Evolutionary conservation across 495 filamentous ascomycete genomes (phyloP).

Genomic region (Thozetella sp.): DNA sequence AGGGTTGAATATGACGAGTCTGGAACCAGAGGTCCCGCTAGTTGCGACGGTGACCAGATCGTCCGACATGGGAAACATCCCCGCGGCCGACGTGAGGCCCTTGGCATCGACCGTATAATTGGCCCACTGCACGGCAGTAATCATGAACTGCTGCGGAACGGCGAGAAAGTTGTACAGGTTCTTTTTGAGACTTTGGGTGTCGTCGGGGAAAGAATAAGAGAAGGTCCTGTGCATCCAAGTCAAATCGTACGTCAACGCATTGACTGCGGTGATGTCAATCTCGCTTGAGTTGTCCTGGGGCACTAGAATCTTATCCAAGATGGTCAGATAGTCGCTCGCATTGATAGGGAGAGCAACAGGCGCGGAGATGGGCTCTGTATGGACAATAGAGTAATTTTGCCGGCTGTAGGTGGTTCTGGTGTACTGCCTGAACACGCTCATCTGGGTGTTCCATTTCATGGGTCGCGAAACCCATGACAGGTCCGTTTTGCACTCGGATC

Average conservation of each 20-base stretch:
- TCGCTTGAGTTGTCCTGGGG: background rate
- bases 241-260: constrained; percentile 11
- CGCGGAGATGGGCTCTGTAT: background rate
- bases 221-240: constrained; percentile 17
- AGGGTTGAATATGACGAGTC: constrained; percentile 12
- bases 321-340: constrained; percentile 1
- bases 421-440: constrained; percentile 10
- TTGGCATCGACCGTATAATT: constrained; percentile 8
- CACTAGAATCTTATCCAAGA: constrained; percentile 4
- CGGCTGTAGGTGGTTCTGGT: constrained; percentile 10
- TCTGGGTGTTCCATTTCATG: constrained; percentile 7
- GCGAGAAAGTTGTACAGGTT: constrained; percentile 19
- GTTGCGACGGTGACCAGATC: constrained; percentile 6
- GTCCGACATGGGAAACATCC: constrained; percentile 5
- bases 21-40: constrained; percentile 5
- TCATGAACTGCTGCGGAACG: constrained; percentile 17
- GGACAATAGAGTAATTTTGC: constrained; percentile 14
- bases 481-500: constrained; percentile 4
- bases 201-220: constrained; percentile 9
- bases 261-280: constrained; percentile 1
- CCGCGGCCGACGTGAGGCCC: background rate
- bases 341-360: background rate
- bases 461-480: constrained; percentile 4
- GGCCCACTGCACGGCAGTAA: constrained; percentile 10
- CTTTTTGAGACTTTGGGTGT: constrained; percentile 9